Base-by-base conservation (phyloP, 148 eudicot species). In the Drosera capensis region DNA sequence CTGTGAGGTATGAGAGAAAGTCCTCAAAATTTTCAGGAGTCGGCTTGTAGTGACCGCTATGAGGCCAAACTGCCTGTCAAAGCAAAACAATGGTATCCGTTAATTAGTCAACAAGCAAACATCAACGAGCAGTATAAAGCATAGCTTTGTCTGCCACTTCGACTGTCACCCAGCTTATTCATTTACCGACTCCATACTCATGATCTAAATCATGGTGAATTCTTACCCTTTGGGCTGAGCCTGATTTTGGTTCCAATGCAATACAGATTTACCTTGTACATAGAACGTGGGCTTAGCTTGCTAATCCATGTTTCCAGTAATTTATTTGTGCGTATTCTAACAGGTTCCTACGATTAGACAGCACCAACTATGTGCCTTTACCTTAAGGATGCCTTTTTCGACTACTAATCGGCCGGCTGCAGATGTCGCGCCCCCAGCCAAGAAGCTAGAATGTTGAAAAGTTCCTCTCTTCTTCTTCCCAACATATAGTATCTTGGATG, bases 341-440 rank as follows among this genome's bases (percentile, higher is more conserved):
- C n/a, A n/a, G n/a, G n/a, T n/a, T n/a, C n/a, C n/a, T n/a, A n/a
- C n/a, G n/a, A n/a, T n/a, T n/a, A n/a, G n/a, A 9, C n/a, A 20
- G 48, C 5, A 20, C 7, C n/a, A 20, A 44, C 2, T 23, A 21
- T 44, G 17, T 14, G 21, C 3, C 14, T 13, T 21, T 86, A 79
- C 96, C 96, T 84, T 80, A 24, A 84, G 68, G 52, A 60, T 39
- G 34, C 95, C 99, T 6, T 78, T 57, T 42, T 84, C 76, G 11
- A 77, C 79, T 19, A 85, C 87, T 28, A 90, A 48, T 66, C 93
- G 76, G n/a, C 99, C 99, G 54, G 99, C 99, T 23, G 99, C 99
- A 24, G 81, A 71, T 11, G 95, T 90, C 51, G 99, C 95, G 21
- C 99, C 99, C 45, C 99, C 99, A 30, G 99, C 95, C 56, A 90